Conservation (phyloP, 1,284 basidiomycete genomes). For the Stygiomarasmius scandens region DNA sequence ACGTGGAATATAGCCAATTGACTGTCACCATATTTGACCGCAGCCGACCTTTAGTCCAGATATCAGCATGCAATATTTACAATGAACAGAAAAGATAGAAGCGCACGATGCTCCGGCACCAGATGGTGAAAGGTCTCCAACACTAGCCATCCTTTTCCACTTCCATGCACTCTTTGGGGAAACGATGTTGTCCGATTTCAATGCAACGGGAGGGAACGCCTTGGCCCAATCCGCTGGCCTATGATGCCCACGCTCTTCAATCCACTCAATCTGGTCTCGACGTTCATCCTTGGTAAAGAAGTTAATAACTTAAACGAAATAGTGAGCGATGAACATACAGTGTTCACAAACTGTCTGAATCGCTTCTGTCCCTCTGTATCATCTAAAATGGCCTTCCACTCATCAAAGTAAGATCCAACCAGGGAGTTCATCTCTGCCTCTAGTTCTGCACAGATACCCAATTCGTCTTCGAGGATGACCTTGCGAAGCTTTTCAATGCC, state of each 20-base stretch:
- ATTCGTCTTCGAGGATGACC: constrained; percentile 74
- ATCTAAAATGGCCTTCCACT: constrained; percentile 71
- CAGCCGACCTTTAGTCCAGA: constrained; percentile 29
- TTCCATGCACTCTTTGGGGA: constrained; percentile 57
- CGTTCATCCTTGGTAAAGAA: constrained; percentile 45
- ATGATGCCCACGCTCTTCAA: constrained; percentile 65
- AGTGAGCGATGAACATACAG: neutral
- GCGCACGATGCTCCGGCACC: constrained; percentile 34
- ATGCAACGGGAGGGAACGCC: constrained; percentile 49
- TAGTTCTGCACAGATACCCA: constrained; percentile 75
- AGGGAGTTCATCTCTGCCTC: constrained; percentile 73
- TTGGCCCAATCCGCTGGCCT: constrained; percentile 76
- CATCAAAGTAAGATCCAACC: constrained; percentile 69
- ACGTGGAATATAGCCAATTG: constrained; percentile 64
- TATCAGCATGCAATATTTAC: neutral
- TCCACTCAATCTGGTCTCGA: constrained; percentile 52
- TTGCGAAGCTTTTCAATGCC: constrained; percentile 69
- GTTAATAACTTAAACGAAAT: too few species aligned
- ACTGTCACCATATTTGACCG: constrained; percentile 72
- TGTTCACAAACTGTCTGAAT: constrained; percentile 75
- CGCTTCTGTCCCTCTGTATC: constrained; percentile 25
- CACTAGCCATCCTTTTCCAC: constrained; percentile 58
- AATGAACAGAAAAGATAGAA: neutral
- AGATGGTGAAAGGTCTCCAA: constrained; percentile 55
- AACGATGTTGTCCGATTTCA: constrained; percentile 41